Conservation (phyloP, 83 land plant genomes). For the Isoetes engelmannii region DNA sequence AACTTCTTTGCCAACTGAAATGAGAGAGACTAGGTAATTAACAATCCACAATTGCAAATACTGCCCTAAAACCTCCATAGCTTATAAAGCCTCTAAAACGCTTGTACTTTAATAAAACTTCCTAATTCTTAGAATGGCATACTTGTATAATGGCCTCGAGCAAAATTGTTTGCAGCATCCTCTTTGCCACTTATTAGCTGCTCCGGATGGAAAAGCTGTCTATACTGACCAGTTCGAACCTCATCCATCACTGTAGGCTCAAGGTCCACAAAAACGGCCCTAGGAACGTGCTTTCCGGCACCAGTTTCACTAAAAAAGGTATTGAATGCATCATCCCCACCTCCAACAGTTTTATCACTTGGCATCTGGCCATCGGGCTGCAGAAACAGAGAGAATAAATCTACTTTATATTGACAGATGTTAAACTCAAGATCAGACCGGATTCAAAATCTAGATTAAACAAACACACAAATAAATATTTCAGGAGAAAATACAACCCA, state of each 20-base stretch:
- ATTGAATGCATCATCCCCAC: constrained; percentile 11
- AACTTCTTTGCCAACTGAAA: no score
- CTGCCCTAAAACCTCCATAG: no score
- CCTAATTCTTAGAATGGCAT: neutral
- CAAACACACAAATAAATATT: no score
- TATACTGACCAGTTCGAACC: constrained; percentile 12
- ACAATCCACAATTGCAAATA: no score
- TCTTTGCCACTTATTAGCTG: constrained; percentile 19
- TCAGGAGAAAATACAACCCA: no score
- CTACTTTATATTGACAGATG: no score
- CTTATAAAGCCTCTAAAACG: no score
- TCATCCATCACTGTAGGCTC: constrained; percentile 16
- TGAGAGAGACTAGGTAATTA: no score
- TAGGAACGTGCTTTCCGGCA: constrained; percentile 15
- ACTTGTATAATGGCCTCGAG: constrained; percentile 13
- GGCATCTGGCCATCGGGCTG: constrained; percentile 17
- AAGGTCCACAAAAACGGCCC: neutral
- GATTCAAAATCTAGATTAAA: no score
- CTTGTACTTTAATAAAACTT: no score
- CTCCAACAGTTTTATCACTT: constrained; percentile 8
- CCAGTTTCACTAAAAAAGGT: neutral
- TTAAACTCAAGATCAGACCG: no score
- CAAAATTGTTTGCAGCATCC: constrained; percentile 20
- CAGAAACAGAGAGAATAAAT: neutral
- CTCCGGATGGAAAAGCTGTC: constrained; percentile 15